Percentiles rank a stretch among this genome's conserved stretches.
These are phyloP conservation scores for Draba incana DNA, from an alignment of 345 rosid genomes.

Conservation along the genomic window DNA sequence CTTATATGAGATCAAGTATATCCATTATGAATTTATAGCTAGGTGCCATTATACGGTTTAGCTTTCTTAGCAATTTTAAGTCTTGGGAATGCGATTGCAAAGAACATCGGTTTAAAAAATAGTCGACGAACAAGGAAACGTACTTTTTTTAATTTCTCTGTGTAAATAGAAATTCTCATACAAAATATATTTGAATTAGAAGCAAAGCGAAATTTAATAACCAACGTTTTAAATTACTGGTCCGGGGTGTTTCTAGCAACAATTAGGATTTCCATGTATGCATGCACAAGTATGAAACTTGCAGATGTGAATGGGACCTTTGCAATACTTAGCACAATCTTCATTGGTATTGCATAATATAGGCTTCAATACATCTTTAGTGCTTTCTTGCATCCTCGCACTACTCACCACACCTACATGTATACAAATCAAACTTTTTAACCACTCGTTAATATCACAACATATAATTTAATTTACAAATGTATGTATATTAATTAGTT, in stretches of 20 bases:
- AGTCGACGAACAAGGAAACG: not conserved
- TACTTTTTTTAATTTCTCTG: not conserved
- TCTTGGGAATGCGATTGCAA: not conserved
- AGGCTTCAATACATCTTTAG: constrained; percentile 6
- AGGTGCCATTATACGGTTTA: not conserved
- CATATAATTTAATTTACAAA: not conserved
- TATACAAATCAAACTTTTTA: not conserved
- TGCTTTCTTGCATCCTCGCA: constrained; percentile 26
- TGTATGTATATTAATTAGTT: too few relatives aligned
- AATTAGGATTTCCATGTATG: constrained; percentile 28
- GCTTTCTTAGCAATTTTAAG: not conserved
- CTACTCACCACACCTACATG: constrained; percentile 25
- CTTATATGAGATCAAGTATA: too few relatives aligned
- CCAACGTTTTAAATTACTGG: not conserved
- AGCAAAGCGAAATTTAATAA: not conserved
- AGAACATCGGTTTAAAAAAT: not conserved
- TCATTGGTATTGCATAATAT: constrained; percentile 34
- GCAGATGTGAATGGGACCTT: constrained; percentile 34
- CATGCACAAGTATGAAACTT: constrained; percentile 14
- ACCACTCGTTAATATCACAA: not conserved
- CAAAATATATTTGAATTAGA: not conserved
- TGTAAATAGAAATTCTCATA: not conserved
- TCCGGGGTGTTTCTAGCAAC: constrained; percentile 22
- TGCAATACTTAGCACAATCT: constrained; percentile 34
- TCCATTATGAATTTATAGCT: too few relatives aligned